These are phyloP conservation scores for Moesziomyces sp. DNA, from an alignment of 1,284 basidiomycete species.

Conservation along the genomic window DNA sequence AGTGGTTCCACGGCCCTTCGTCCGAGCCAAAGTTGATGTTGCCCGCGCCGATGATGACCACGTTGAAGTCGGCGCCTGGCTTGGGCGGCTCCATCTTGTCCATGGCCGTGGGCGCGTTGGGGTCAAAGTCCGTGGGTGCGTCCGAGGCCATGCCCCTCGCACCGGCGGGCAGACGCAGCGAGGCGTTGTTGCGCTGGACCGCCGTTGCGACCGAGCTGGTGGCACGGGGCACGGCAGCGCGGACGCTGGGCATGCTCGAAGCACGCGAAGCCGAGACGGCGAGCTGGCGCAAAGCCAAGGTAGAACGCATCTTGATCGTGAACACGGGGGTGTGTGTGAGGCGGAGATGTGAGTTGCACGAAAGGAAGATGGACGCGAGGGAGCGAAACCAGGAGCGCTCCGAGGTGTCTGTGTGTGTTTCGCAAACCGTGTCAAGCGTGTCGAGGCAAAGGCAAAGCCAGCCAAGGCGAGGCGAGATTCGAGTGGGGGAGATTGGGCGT, in stretches of 20 bases:
- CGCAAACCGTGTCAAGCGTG: no score
- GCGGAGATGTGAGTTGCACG: background rate
- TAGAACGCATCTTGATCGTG: constrained; percentile 38
- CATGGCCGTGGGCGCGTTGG: constrained; percentile 61
- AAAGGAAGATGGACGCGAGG: background rate
- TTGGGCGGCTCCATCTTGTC: constrained; percentile 65
- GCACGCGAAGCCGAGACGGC: constrained; percentile 41
- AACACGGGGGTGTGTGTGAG: no score
- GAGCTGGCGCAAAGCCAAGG: constrained; percentile 39
- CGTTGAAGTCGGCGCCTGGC: constrained; percentile 66
- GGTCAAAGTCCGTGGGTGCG: constrained; percentile 54
- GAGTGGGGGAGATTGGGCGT: no score
- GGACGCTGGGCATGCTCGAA: constrained; percentile 20
- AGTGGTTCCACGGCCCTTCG: constrained; percentile 68
- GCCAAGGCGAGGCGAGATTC: no score
- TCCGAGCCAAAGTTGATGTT: constrained; percentile 66
- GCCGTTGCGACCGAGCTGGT: constrained; percentile 15
- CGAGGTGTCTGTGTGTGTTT: background rate
- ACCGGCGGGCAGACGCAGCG: constrained; percentile 14
- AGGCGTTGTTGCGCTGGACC: constrained; percentile 22
- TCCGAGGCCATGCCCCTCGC: constrained; percentile 23
- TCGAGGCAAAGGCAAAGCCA: no score
- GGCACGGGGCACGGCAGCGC: constrained; percentile 17
- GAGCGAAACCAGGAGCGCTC: background rate
- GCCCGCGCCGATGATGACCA: constrained; percentile 66